Percentiles rank a stretch among this genome's conserved stretches.
phyloP scores from a whole-genome alignment of 129 eudicot species.

The Helianthus tuberosus region DNA sequence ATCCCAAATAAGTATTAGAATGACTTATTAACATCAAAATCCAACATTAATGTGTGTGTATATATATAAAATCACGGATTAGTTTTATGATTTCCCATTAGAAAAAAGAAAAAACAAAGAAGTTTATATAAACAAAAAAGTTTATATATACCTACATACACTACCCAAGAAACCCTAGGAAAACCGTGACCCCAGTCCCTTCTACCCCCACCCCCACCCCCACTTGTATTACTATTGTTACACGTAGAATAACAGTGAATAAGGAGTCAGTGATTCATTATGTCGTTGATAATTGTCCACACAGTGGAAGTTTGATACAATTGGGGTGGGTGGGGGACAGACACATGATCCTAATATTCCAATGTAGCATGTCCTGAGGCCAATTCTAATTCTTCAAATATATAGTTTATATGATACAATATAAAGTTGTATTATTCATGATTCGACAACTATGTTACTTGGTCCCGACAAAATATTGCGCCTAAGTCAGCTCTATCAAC shows the following conservation, averaged over 20 bases:
- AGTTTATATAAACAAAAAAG: no score
- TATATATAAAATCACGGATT: no score
- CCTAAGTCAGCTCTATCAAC: constrained; percentile 1
- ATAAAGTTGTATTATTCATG: not conserved
- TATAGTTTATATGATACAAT: not conserved
- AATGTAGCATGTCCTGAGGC: constrained; percentile 32
- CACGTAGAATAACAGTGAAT: not conserved
- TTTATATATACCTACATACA: no score
- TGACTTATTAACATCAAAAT: no score
- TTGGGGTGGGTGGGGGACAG: constrained; percentile 36
- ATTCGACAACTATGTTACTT: constrained; percentile 4
- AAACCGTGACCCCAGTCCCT: no score
- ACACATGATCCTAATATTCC: constrained; percentile 34
- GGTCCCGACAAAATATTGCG: constrained; percentile 5
- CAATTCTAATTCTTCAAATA: not conserved
- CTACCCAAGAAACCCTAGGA: no score
- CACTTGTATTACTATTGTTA: not conserved
- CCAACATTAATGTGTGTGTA: no score
- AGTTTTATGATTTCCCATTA: no score
- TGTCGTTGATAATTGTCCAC: constrained; percentile 22
- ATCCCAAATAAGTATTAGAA: no score
- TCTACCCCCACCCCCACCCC: no score
- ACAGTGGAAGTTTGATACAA: constrained; percentile 29
- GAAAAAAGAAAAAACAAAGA: no score
- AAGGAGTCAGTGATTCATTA: not conserved